These are phyloP conservation scores for Blastobotrys capitulatus DNA, from an alignment of 1,139 yeast species.

Conservation along the genomic window DNA sequence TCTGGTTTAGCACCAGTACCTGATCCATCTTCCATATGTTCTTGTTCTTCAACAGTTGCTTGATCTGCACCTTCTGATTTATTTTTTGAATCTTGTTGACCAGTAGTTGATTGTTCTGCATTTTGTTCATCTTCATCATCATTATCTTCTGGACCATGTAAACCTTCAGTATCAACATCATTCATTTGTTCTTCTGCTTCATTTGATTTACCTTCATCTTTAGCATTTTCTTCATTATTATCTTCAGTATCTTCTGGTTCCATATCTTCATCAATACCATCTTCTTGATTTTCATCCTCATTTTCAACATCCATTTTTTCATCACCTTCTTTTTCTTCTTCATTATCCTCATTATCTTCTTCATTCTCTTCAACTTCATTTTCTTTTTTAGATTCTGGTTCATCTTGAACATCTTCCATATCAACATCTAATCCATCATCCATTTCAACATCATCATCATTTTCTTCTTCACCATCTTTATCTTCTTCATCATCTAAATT, in stretches of 20 bases:
- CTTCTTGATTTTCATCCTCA: conserved; percentile 28
- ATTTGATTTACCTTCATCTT: conserved; percentile 26
- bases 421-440: conserved; percentile 28
- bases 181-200: conserved; percentile 19
- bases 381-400: conserved; percentile 32
- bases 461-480: conserved; percentile 31
- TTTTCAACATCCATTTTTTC: conserved; percentile 33
- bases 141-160: conserved; percentile 44
- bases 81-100: conserved; percentile 65
- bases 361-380: conserved; percentile 20
- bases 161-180: conserved; percentile 31
- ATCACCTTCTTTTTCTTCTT: conserved; percentile 31
- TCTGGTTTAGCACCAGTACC: conserved; percentile 23
- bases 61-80: conserved; percentile 76
- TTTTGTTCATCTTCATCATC: conserved; percentile 45
- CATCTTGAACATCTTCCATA: conserved; percentile 33
- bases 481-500: conserved; percentile 34
- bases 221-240: conserved; percentile 23
- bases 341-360: conserved; percentile 29
- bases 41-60: conserved; percentile 57
- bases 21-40: conserved; percentile 26
- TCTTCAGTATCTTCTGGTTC: conserved; percentile 75
- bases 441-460: conserved; percentile 29
- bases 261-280: conserved; percentile 22
- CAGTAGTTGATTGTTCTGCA: conserved; percentile 41